Evolutionary conservation across 805 yeast species (phyloP), one percentile per base, ranked within the genome.

Genomic region (Yarrowia hollandica): DNA sequence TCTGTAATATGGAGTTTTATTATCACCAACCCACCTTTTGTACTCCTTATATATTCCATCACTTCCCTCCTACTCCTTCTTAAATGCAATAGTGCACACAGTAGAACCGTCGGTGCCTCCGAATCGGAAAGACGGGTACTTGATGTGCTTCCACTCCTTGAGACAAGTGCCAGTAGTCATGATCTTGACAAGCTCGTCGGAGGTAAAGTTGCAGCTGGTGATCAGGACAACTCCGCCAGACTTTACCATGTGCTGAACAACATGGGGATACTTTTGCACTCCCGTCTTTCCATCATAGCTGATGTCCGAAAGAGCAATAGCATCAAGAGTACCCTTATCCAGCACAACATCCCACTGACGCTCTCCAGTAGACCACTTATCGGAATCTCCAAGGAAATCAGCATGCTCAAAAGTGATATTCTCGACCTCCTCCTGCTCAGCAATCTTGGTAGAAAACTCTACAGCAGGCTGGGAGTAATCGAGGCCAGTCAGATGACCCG

Each of bases 311-410:
- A 94, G 77, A 0, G 97, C 97, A 62, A 94, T 92, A 5, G 99
- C 99, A 73, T 94, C 99, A 19, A 94, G 74, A 0, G 99, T 94
- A 8, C 99, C 99, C 70, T 94, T 94, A 72, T 94, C 99, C 15
- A 90, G 74, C 1, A 92, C 81, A 8, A 94, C 71, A 68, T 91
- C 96, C 72, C 81, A 90, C 19, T 74, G 76, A 1, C 69, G 68
- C 28, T 69, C 63, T 38, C 69, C 60, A 5, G 44, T 34, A 35
- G 68, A 75, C 78, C 78, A 59, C 52, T 12, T 37, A 14, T 71
- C 72, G 14, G 75, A 65, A 1, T 69, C 67, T 39, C 74, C 71
- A 59, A 88, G 77, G 58, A 94, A 80, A 71, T 94, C 97, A 2
- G 83, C 88, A 48, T 81, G 84, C 33, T 75, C 72, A 67, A 94